phyloP scores from a whole-genome alignment of 2,329 filamentous ascomycete genomes.

The Penicillium polonicum region DNA sequence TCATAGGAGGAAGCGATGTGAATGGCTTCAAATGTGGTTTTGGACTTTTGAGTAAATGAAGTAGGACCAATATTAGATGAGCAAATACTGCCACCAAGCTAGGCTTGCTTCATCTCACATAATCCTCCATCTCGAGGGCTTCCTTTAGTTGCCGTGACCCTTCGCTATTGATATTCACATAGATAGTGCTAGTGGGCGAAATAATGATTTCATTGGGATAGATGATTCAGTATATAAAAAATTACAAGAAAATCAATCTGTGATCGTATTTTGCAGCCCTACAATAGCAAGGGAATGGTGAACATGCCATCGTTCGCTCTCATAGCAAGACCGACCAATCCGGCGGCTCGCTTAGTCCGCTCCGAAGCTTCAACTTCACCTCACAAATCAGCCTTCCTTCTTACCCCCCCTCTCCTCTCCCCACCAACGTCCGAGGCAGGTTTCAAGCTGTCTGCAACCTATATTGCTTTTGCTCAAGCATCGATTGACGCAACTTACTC shows the following conservation, averaged over 20 bases:
- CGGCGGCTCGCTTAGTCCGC: conserved; percentile 41
- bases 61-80: not conserved
- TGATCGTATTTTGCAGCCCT: not conserved
- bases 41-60: not conserved
- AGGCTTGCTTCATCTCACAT: not conserved
- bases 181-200: not conserved
- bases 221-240: not conserved
- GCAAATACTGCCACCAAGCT: not conserved
- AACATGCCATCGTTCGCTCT: conserved; percentile 7
- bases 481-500: conserved; percentile 18
- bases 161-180: not conserved
- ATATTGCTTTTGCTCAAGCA: conserved; percentile 3
- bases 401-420: conserved; percentile 21
- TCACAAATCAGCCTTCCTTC: conserved; percentile 24
- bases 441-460: conserved; percentile 20
- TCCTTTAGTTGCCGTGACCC: not conserved
- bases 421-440: conserved; percentile 27
- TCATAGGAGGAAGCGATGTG: not conserved
- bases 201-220: not conserved
- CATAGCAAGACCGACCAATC: conserved; percentile 27
- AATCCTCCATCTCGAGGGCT: not conserved
- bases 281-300: not conserved
- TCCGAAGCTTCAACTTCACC: conserved; percentile 39
- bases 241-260: not conserved
- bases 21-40: not conserved